Evolutionary conservation across 805 yeast genomes (phyloP), one percentile per base, ranked within the genome.

Genomic region (Saccharomycopsis olivae): DNA sequence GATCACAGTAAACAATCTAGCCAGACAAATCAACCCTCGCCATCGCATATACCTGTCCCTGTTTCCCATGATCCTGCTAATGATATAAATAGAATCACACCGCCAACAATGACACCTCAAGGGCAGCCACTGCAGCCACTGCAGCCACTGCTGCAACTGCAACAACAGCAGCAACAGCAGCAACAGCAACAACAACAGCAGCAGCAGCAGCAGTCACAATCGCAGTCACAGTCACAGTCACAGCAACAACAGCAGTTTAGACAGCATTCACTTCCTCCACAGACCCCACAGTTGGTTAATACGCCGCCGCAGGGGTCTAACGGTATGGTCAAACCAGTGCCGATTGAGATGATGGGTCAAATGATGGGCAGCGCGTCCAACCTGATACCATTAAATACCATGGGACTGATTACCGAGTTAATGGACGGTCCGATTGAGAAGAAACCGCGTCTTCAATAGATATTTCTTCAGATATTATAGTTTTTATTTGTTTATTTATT

Each of bases 271-370:
- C 5, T 23, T 10, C 29, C 40, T 8, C 40, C 40, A 5, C 40
- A 37, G 18, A 37, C 40, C 3, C 40, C 40, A 18, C 33, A 28
- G 14, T 24, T 32, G 23, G n/a, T n/a, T n/a, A n/a, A n/a, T n/a
- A 37, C 40, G 3, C 40, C 40, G 6, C 40, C 35, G 18, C 34
- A 37, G 16, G 29, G 5, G 6, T 15, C 14, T 24, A 21, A 15
- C 4, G 25, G 31, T 9, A 28, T 28, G 31, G n/a, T 9, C 31
- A 9, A 9, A 28, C 25, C 25, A 6, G 10, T 8, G 6, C 25
- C 25, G 6, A 6, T 23, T 23, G 6, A 6, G 10, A 8, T 23
- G 10, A 23, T 23, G 25, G 25, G 25, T 8, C 10, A 8, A 8
- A 23, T 23, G 25, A 23, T 23, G 25, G 10, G 10, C 6, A n/a